Evolutionary conservation across 1,139 yeast species (phyloP), one percentile per base, ranked within the genome.

Genomic region (Sugiyamaella neomexicana): DNA sequence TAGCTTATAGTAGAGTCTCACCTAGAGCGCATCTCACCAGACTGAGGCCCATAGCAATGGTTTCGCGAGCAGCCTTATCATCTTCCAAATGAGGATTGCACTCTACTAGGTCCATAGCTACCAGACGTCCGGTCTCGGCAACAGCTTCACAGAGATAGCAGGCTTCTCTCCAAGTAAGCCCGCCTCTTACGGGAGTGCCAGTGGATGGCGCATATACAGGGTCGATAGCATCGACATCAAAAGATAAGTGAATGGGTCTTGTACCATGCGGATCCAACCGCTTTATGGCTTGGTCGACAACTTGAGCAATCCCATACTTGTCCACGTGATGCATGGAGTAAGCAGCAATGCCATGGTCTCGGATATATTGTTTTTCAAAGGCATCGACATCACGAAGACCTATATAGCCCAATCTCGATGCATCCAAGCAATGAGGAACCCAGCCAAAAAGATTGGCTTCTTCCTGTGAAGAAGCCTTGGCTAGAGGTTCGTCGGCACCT

Each of bases 151-250:
- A 95, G 54, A 93, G 74, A 69, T 86, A 93, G 68, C 95, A 80
- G 47, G 97, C 98, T 74, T 93, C 99, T 75, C 99, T 81, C 72
- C 93, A 80, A 6, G 97, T 85, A 60, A 93, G 78, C 2, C 99
- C 99, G 59, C 98, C 98, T 69, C 96, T 85, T 16, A 93, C 99
- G 55, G 98, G 91, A 1, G 99, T 93, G 55, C 99, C 99, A 1
- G 99, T 93, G 40, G 98, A 96, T 31, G 97, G 97, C 13, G 95
- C 97, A 68, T 78, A 89, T 60, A 83, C 79, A 50, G 99, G 99
- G 72, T 93, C 99, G 60, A 93, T 85, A 45, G 98, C 97, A 72
- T 93, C 99, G 50, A 93, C 97, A 68, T 93, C 99, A 70, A 91
- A 93, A 38, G 96, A 86, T 64, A 95, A 75, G 74, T 93, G 97